A percentile compares a stretch with the other conserved stretches of the same genome.
phyloP scores from a whole-genome alignment of 139 green algal species.

The Picochlorum sp. region DNA sequence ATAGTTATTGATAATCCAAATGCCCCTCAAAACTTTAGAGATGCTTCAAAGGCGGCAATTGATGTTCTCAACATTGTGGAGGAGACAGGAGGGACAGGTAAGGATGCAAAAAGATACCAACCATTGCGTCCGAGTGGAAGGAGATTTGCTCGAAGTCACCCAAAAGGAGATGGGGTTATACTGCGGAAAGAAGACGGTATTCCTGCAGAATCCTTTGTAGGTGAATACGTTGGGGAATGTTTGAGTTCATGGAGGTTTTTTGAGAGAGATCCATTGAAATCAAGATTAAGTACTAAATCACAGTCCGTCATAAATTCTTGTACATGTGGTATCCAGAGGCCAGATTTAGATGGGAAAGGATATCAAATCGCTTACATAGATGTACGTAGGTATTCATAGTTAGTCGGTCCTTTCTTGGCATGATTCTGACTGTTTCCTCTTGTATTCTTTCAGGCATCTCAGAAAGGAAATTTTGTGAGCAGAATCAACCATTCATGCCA shows the following conservation, averaged over 20 bases:
- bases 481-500: constrained; percentile 84
- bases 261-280: constrained; percentile 35
- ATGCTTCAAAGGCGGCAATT: background rate
- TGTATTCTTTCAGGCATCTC: constrained; percentile 38
- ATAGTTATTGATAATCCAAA: background rate
- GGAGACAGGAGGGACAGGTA: constrained; percentile 28
- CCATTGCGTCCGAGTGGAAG: constrained; percentile 14
- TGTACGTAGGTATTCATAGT: background rate
- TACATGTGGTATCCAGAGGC: background rate
- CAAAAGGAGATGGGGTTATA: constrained; percentile 49
- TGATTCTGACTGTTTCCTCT: background rate
- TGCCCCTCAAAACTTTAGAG: background rate
- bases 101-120: background rate
- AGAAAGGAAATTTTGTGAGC: constrained; percentile 67
- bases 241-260: constrained; percentile 84
- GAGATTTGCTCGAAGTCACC: background rate
- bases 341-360: background rate
- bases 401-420: background rate
- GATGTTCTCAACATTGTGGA: constrained; percentile 1
- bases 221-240: constrained; percentile 85
- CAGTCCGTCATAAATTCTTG: background rate
- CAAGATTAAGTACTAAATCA: background rate
- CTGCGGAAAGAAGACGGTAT: constrained; percentile 44
- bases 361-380: background rate
- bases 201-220: constrained; percentile 58